Base-by-base conservation (phyloP, 345 rosid species). In the Ceriops decandra region DNA sequence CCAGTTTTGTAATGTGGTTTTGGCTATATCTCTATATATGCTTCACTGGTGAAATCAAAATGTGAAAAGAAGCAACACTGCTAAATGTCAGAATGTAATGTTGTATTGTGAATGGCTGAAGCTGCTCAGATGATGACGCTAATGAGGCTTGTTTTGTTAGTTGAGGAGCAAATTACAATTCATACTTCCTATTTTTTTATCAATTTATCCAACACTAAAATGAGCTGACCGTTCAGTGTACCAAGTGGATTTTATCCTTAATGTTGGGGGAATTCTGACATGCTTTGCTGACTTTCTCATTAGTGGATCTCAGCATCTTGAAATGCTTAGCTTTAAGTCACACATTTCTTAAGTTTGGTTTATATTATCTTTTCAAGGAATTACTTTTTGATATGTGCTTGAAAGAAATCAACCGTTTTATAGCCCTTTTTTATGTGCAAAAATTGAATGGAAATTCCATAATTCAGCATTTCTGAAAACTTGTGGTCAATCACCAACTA, bases 21-120 rank as follows among this genome's bases (percentile, higher is more conserved):
- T 59, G 49, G 79, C 31, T 68, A 56, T 53, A 53, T 64, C 21
- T 42, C 6, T 33, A 17, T 38, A 63, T 46, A 31, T 52, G 27
- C 53, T 35, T 63, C 60, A 13, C 16, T 36, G 53, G 17, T 33
- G 21, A 62, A 36, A 2, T 30, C 0, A 1, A 22, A 38, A 7
- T 32, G 53, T 47, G 7, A 56, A 36, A 42, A 36, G 33, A 53
- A 47, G 66, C 21, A n/a, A 35, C 21, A n/a, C 22, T 59, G 22
- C 24, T 11, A 7, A 62, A 30, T 16, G 52, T 49, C 22, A 7
- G 30, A 30, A n/a, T 32, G 47, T 21, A 63, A 30, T 53, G n/a
- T 21, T 5, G 21, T 46, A 26, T 58, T 33, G 26, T 63, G 33
- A 35, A 11, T 42, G 47, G 47, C 1, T 4, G 3, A 42, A 42